Evolutionary conservation across 1,139 yeast species (phyloP).

Genomic region (Kluyveromyces sp.): DNA sequence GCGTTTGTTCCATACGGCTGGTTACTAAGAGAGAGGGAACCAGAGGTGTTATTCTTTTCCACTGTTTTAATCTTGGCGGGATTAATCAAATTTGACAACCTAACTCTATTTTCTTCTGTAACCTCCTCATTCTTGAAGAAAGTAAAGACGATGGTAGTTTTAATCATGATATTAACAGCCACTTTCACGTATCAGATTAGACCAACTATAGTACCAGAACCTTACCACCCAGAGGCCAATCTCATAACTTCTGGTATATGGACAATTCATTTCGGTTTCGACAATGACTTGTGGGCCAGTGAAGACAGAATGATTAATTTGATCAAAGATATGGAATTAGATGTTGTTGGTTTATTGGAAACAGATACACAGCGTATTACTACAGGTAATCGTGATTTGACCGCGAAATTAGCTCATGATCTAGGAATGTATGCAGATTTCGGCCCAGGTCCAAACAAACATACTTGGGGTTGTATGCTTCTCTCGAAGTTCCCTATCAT

Average conservation of each 20-base stretch:
- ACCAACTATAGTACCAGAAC: constrained; percentile 43
- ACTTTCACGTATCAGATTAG: constrained; percentile 19
- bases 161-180: constrained; percentile 22
- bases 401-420: constrained; percentile 87
- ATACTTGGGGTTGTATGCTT: constrained; percentile 95
- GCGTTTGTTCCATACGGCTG: constrained; percentile 97
- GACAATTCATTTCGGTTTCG: constrained; percentile 96
- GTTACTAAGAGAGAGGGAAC: constrained; percentile 78
- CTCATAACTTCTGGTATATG: constrained; percentile 91
- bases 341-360: constrained; percentile 84
- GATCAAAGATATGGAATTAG: constrained; percentile 77
- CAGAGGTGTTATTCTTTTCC: constrained; percentile 53
- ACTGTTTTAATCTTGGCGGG: constrained; percentile 40
- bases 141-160: constrained; percentile 37
- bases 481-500: constrained; percentile 90
- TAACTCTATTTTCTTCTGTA: constrained; percentile 2
- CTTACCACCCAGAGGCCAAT: constrained; percentile 69
- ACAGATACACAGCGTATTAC: constrained; percentile 89
- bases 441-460: constrained; percentile 97
- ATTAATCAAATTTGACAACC: constrained; percentile 5
- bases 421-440: constrained; percentile 90
- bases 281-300: constrained; percentile 97
- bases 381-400: constrained; percentile 91
- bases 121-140: constrained; percentile 19
- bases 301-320: constrained; percentile 84